phyloP scores from a whole-genome alignment of 2,329 filamentous ascomycete genomes.

The Hymenoscyphus repandus region DNA sequence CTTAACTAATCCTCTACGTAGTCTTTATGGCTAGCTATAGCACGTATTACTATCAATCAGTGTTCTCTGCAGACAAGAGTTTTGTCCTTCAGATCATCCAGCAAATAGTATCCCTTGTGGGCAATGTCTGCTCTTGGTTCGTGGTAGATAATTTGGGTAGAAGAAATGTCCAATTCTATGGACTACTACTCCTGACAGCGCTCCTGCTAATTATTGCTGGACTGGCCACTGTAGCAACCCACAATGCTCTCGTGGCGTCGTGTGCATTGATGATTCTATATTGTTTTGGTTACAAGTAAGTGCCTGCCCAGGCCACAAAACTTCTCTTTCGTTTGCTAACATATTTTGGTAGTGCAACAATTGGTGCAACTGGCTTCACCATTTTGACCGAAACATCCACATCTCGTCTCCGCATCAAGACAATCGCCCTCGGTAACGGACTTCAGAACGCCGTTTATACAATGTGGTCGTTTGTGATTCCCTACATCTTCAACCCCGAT shows the following conservation, averaged over 20 bases:
- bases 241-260: not conserved
- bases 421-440: constrained; percentile 18
- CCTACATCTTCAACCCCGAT: constrained; percentile 33
- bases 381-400: constrained; percentile 23
- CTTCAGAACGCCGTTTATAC: constrained; percentile 6
- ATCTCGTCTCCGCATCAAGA: constrained; percentile 22
- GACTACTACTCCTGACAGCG: constrained; percentile 3
- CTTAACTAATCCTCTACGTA: not conserved
- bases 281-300: no score
- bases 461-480: constrained; percentile 13
- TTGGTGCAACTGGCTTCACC: constrained; percentile 32
- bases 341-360: constrained; percentile 32
- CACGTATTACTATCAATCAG: constrained; percentile 40
- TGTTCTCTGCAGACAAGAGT: constrained; percentile 29
- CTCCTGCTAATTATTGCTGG: constrained; percentile 6
- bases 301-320: no score
- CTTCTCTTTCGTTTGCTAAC: not conserved
- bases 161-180: constrained; percentile 7
- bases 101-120: constrained; percentile 34
- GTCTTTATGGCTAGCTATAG: constrained; percentile 31
- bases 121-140: constrained; percentile 21
- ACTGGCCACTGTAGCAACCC: constrained; percentile 2
- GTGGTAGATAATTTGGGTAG: constrained; percentile 13
- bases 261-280: not conserved
- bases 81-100: constrained; percentile 35